Evolutionary conservation across 1,284 basidiomycete genomes (phyloP).

Genomic region (Cronartium quercuum): DNA sequence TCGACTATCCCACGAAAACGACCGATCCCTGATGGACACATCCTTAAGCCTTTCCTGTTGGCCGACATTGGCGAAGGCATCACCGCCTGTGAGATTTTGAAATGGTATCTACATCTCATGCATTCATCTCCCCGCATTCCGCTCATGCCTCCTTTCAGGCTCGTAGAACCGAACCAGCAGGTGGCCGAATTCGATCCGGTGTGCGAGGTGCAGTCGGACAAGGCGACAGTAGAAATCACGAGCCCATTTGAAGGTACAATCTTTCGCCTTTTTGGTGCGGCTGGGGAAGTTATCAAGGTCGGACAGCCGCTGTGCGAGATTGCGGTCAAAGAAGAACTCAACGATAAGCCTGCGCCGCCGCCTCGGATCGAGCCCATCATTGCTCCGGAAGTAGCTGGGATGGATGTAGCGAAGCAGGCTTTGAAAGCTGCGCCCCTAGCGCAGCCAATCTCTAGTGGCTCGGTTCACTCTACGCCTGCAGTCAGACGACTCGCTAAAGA

Average conservation of each 20-base stretch:
- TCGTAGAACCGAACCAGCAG: slow-evolving; percentile 57
- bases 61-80: slow-evolving; percentile 87
- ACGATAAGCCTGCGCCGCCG: slow-evolving; percentile 11
- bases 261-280: slow-evolving; percentile 65
- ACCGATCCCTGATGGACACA: not conserved
- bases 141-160: slow-evolving; percentile 52
- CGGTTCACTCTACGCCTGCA: slow-evolving; percentile 65
- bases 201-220: slow-evolving; percentile 91
- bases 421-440: slow-evolving; percentile 1
- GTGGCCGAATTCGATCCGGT: slow-evolving; percentile 76
- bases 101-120: slow-evolving; percentile 41
- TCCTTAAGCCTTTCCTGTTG: slow-evolving; percentile 63
- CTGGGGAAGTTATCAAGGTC: slow-evolving; percentile 80
- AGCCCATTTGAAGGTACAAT: slow-evolving; percentile 76
- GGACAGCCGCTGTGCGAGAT: slow-evolving; percentile 76
- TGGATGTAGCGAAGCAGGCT: not conserved
- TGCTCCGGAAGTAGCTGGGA: not conserved
- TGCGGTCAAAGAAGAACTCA: slow-evolving; percentile 64
- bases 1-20: not conserved
- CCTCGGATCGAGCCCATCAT: not conserved
- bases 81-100: slow-evolving; percentile 49
- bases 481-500: slow-evolving; percentile 69
- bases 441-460: slow-evolving; percentile 41
- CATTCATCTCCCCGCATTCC: not conserved
- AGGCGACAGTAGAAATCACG: slow-evolving; percentile 88